Base-by-base conservation (phyloP, 1,139 yeast species). In the Hansenula sp. region DNA sequence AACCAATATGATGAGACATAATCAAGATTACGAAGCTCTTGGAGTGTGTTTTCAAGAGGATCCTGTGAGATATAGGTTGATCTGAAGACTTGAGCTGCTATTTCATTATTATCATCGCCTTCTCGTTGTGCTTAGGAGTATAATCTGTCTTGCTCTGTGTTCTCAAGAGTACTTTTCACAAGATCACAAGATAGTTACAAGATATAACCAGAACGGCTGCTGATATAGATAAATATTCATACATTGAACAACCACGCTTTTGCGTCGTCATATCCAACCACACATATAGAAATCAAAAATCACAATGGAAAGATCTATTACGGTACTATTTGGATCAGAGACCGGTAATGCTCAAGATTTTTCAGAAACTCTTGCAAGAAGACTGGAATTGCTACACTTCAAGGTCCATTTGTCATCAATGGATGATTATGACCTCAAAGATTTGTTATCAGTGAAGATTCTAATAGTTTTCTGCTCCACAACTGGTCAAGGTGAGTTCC, bases 401-500 rank as follows among this genome's bases (percentile, higher is more conserved):
- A 65, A 70, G 3, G 79, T 85, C 9, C 66, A 63, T 0, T 63
- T 82, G 12, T 66, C 73, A 17, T 61, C 85, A 0, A 64, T 89
- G 56, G 94, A 90, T 53, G 84, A 79, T 36, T 82, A 77, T 55
- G 79, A 81, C 24, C 63, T 76, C 50, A 74, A 70, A 55, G 70
- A 68, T 46, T 67, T 77, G 42, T 72, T 76, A 18, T 74, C 72
- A 40, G 75, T 77, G 35, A 60, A 68, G 33, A 69, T 73, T 38
- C 68, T 89, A 37, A 72, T 91, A 5, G 68, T 91, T 1, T 61
- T 93, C 6, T 85, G 95, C 58, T 83, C 97, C 1, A 93, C 99
- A 0, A 85, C 96, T 0, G 99, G 98, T 4, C 98, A 93, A 62
- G 99, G 99, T 16, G 97, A 86, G 52, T 63, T 93, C 29, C 99